Conservation (phyloP, 2,329 filamentous ascomycete genomes). For the Penicillium freii region DNA sequence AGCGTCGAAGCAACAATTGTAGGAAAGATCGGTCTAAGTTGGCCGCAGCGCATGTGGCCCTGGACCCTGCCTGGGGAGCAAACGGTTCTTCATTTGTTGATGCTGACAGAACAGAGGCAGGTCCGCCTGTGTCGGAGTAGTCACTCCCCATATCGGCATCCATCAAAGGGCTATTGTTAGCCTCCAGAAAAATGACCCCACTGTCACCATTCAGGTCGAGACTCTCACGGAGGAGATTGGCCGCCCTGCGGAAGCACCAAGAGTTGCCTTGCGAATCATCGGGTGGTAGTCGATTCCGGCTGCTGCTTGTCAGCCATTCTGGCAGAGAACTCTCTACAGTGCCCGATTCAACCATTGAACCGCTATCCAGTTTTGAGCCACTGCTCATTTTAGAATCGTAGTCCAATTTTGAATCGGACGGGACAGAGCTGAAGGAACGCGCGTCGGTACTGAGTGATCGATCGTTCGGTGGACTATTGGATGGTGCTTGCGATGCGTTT, state of each 20-base stretch:
- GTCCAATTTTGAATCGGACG: slow-evolving; percentile 31
- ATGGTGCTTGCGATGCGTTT: slow-evolving; percentile 16
- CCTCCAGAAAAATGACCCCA: slow-evolving; percentile 45
- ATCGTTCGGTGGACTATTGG: slow-evolving; percentile 16
- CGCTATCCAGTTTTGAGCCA: slow-evolving; percentile 12
- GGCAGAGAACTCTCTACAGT: slow-evolving; percentile 31
- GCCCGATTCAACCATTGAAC: slow-evolving; percentile 26
- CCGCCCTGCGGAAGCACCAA: slow-evolving; percentile 50
- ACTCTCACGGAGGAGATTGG: slow-evolving; percentile 50
- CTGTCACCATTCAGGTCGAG: slow-evolving; percentile 47
- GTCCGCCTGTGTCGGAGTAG: slow-evolving; percentile 28
- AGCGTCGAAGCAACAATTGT: slow-evolving; percentile 42
- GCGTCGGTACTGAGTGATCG: slow-evolving; percentile 32
- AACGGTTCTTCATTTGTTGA: slow-evolving; percentile 40
- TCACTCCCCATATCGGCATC: slow-evolving; percentile 33
- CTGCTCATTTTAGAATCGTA: neutral
- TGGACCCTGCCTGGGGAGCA: slow-evolving; percentile 31
- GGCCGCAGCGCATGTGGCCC: slow-evolving; percentile 28
- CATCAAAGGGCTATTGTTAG: slow-evolving; percentile 27
- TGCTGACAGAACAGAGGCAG: slow-evolving; percentile 35
- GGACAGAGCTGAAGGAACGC: slow-evolving; percentile 25
- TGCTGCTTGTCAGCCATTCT: slow-evolving; percentile 33
- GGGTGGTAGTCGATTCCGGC: slow-evolving; percentile 24
- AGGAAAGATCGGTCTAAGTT: slow-evolving; percentile 35
- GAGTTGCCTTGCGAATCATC: slow-evolving; percentile 40